Base-by-base conservation (phyloP, 257 asterid genomes). In the Cinchona pubescens region DNA sequence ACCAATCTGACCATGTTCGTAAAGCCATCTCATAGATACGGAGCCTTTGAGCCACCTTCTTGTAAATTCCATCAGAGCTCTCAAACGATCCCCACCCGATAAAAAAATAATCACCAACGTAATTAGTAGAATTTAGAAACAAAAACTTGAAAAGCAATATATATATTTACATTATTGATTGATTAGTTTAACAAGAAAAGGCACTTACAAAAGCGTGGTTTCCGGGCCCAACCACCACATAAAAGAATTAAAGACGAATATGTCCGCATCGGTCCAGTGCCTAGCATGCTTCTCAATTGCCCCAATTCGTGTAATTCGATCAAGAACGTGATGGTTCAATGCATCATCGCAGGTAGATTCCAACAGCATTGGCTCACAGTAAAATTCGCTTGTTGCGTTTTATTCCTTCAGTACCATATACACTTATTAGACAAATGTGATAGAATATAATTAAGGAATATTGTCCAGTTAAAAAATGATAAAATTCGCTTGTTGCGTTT, bases 171-270 rank as follows among this genome's bases (percentile, higher is more conserved):
- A 15, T 7, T 5, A 13, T 45, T 56, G 43, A 34, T 45, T 25
- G 30, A 14, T 49, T 65, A 16, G 27, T 37, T 23, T 21, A 13
- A 40, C 30, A 7, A 27, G 40, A 34, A n/a, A n/a, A n/a, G n/a
- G n/a, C n/a, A 81, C 98, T 87, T 77, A 95, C 99, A 82, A 71
- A 25, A 91, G 82, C 89, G 90, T 92, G 72, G 91, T n/a, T n/a
- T n/a, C 96, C 0, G 97, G 81, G 59, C 93, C 96, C 75, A 91
- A 96, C 99, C 99, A 95, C 99, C 99, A 95, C 68, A 95, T 69
- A 71, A 87, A 95, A 12, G 99, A 83, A 79, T 91, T 92, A 79
- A 95, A 95, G 84, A 95, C 82, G n/a, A 95, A 79, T 72, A 95
- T 90, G 78, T 95, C 97, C 9, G 97, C 99, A 74, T 82, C 83